phyloP scores from a whole-genome alignment of 192 early-diverging fungal species.

The Lunasporangiospora selenospora region DNA sequence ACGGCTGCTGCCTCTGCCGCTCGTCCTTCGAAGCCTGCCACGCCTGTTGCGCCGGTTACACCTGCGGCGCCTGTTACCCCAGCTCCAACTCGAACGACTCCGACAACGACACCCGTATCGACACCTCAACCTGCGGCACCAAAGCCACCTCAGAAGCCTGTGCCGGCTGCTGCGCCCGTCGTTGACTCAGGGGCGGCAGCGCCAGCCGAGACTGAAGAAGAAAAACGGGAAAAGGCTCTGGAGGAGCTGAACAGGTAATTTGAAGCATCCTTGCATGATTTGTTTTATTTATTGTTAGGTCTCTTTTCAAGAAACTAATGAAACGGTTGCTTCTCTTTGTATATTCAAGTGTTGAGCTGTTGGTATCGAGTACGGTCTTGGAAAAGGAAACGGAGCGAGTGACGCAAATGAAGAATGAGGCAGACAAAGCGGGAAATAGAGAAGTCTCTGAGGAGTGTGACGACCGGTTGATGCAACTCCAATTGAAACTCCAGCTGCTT shows the following conservation, averaged over 20 bases:
- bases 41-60: not conserved
- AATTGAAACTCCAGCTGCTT: constrained; percentile 79
- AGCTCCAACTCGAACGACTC: not conserved
- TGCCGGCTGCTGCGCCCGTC: not conserved
- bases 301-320: constrained; percentile 10
- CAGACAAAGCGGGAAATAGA: constrained; percentile 47
- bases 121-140: not conserved
- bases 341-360: constrained; percentile 64
- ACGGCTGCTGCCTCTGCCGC: not conserved
- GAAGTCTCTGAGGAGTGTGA: constrained; percentile 65
- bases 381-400: constrained; percentile 67
- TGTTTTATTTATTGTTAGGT: not conserved
- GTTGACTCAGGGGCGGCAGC: not conserved
- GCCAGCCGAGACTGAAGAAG: constrained; percentile 24
- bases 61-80: not conserved
- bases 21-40: not conserved
- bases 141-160: not conserved
- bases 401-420: constrained; percentile 51
- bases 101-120: not conserved
- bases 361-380: constrained; percentile 79
- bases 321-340: not conserved
- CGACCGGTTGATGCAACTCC: constrained; percentile 69
- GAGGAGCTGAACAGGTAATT: constrained; percentile 63
- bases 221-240: constrained; percentile 56
- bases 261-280: not conserved